Evolutionary conservation across 805 yeast genomes (phyloP), one percentile per base, ranked within the genome.

Genomic region (Cyberlindnera mycetangii): DNA sequence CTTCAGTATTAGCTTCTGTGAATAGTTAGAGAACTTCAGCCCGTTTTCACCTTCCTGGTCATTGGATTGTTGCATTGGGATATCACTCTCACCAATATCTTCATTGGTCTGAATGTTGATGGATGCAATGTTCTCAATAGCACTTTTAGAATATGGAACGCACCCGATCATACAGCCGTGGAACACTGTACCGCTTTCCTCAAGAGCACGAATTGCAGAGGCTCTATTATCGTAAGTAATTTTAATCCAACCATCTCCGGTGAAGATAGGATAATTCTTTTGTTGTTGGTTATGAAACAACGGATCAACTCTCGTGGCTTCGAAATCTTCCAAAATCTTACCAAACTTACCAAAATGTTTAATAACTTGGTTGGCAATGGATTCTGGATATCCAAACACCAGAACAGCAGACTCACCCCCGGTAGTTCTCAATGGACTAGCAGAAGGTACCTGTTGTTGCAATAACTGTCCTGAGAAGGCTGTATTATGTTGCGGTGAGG

Each of bases 171-270:
- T 55, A 20, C 74, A 69, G 1, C 87, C 92, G 42, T 83, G 85
- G 56, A 83, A 77, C 6, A 81, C 74, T 11, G 72, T 63, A 4
- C 96, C 95, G 59, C 88, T 86, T 58, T 89, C 96, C 51, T 85
- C 81, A 35, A 90, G 67, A 0, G 99, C 97, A 44, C 95, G 79
- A 15, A 79, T 63, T 2, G 96, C 97, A 9, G 90, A 75, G 2
- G 83, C 69, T 7, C 85, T 77, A 47, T 81, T 83, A 45, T 81
- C 84, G 62, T 79, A 93, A 4, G 97, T 90, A 42, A 92, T 61
- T 59, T 89, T 86, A n/a, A 90, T 81, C 98, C 98, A 92, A 32
- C 87, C 81, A 37, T 80, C 76, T 1, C 98, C 98, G 11, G 90
- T 76, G 64, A 79, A 85, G 8, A 92, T 83, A 3, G 97, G 95